Base-by-base conservation (phyloP, 331 rosid species). In the Malus hybrid region DNA sequence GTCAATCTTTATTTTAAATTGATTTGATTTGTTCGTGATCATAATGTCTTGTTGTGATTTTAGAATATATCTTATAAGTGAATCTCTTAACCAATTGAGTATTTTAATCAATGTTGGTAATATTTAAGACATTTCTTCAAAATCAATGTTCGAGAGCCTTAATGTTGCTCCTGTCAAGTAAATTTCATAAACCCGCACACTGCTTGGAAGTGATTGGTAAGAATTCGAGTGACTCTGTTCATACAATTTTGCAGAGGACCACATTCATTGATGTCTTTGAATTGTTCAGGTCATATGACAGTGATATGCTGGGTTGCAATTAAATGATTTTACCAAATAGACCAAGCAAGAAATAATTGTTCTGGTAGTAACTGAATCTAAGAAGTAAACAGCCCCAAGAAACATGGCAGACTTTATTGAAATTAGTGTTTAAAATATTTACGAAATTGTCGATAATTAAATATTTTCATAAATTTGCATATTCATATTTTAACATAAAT, bases 221-320 rank as follows among this genome's bases (percentile, higher is more conserved):
- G 6, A 15, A 7, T 32, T 31, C 24, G 5, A 62, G 5, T 22
- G 32, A 73, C 13, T 39, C 1, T 36, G 68, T 60, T 60, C 12
- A 18, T 12, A 24, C 29, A 19, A 5, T 28, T 24, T 62, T 24
- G 28, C 48, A 62, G 70, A 74, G 70, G 70, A 74, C 78, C 78
- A 44, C 62, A 19, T 13, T 65, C 78, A 42, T 62, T 32, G 44
- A 79, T 56, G 7, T 65, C 74, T 32, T 60, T 24, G 65, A 46
- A 48, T 33, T 27, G 67, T 67, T 13, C 13, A 27, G 54, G 79
- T 60, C 76, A 80, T 59, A 61, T 74, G 79, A 61, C 62, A 59
- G 54, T 80, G 73, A 62, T 63, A 69, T 69, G 67, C 80, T 48
- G 34, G 16, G 54, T 24, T 73, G 31, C 63, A 27, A 73, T 67